Evolutionary conservation across 441 rosid genomes (phyloP).

Genomic region (Biscutella auriculata): DNA sequence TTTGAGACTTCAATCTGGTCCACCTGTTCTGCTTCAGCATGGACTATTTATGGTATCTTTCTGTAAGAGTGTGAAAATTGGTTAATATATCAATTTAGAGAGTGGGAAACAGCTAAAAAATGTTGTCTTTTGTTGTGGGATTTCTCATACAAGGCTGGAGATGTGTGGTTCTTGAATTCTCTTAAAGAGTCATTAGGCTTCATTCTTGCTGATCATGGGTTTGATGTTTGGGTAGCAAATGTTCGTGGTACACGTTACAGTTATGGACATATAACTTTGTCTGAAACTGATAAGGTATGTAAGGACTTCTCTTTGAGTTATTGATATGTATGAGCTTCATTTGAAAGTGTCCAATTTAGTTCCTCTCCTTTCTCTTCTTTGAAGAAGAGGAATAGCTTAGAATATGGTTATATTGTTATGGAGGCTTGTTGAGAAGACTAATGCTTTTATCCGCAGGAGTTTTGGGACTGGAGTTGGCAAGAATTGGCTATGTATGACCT

Average conservation of each 20-base stretch:
- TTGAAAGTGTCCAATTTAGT: not conserved
- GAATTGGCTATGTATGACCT: conserved; percentile 75
- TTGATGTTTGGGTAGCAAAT: conserved; percentile 86
- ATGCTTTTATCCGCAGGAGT: conserved; percentile 37
- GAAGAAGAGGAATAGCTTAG: not conserved
- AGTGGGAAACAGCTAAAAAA: not conserved
- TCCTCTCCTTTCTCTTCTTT: not conserved
- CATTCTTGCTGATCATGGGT: conserved; percentile 75
- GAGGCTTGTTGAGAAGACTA: not conserved
- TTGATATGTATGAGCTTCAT: not conserved
- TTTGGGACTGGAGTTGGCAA: conserved; percentile 99
- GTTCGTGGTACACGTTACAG: conserved; percentile 91
- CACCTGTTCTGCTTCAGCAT: conserved; percentile 80
- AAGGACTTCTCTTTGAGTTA: not conserved
- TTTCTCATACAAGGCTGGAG: conserved; percentile 49
- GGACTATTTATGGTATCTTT: conserved; percentile 61
- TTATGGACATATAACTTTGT: conserved; percentile 63
- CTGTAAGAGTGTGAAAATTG: not conserved
- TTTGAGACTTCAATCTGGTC: conserved; percentile 24
- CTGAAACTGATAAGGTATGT: conserved; percentile 60
- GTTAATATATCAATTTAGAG: no score
- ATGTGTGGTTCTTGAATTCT: conserved; percentile 67
- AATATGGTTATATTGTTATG: not conserved
- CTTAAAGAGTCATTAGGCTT: conserved; percentile 61
- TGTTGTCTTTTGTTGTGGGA: not conserved